These are phyloP conservation scores for Pterocarpus macrocarpus DNA, from an alignment of 306 rosid species.

Conservation along the genomic window DNA sequence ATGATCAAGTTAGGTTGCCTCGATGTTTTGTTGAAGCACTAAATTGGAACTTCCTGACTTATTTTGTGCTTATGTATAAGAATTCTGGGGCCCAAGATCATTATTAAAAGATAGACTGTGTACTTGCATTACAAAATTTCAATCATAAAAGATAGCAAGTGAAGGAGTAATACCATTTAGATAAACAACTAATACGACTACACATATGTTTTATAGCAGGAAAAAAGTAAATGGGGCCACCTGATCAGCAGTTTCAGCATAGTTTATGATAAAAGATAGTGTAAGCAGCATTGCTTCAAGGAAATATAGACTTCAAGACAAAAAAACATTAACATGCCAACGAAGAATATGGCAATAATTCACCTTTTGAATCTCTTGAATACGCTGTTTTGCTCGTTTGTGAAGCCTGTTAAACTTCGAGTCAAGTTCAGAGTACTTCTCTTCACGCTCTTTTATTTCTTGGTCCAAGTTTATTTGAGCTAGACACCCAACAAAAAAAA, in stretches of 20 bases:
- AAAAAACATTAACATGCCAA: constrained; percentile 21
- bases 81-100: constrained; percentile 7
- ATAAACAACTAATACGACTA: constrained; percentile 19
- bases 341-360: constrained; percentile 33
- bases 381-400: constrained; percentile 98
- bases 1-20: constrained; percentile 26
- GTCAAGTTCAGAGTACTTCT: constrained; percentile 93
- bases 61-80: constrained; percentile 23
- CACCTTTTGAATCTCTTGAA: constrained; percentile 98
- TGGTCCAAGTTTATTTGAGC: constrained; percentile 82
- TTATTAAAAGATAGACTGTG: constrained; percentile 34
- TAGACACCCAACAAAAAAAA: constrained; percentile 44
- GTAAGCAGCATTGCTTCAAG: constrained; percentile 19
- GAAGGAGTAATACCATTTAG: constrained; percentile 1
- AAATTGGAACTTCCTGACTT: constrained; percentile 27
- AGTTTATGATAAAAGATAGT: constrained; percentile 7
- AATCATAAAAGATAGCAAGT: constrained; percentile 41
- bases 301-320: constrained; percentile 32
- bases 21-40: constrained; percentile 38
- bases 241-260: constrained; percentile 29
- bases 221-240: background rate
- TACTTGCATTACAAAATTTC: constrained; percentile 33
- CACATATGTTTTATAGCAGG: background rate
- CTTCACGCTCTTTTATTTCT: constrained; percentile 91
- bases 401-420: constrained; percentile 90